Evolutionary conservation across 2,329 filamentous ascomycete species (phyloP).

Genomic region (Colletotrichum kahawae): DNA sequence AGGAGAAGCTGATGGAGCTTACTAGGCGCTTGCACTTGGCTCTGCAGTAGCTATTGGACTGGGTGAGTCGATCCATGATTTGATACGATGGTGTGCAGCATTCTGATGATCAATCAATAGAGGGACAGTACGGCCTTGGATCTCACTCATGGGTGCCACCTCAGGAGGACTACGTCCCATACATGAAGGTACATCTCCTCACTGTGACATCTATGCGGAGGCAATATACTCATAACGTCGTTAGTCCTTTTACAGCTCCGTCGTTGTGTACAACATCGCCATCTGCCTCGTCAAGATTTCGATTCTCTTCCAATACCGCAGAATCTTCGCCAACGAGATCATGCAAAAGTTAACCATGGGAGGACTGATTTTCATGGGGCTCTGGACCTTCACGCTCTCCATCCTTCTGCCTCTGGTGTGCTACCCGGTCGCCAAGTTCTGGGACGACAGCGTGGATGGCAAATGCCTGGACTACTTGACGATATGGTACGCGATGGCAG

Average conservation of each 20-base stretch:
- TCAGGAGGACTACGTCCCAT: constrained; percentile 19
- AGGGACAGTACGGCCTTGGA: constrained; percentile 28
- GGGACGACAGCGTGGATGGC: constrained; percentile 24
- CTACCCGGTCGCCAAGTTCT: constrained; percentile 30
- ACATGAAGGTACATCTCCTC: constrained; percentile 24
- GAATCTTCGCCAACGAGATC: constrained; percentile 35
- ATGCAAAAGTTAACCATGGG: constrained; percentile 28
- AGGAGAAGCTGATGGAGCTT: neutral
- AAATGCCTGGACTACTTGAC: constrained; percentile 30
- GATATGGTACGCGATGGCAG: constrained; percentile 33
- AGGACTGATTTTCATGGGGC: constrained; percentile 29
- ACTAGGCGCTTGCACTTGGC: constrained; percentile 22
- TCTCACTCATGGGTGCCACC: constrained; percentile 24
- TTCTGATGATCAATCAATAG: constrained; percentile 10
- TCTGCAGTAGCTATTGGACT: constrained; percentile 28
- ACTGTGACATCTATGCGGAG: neutral
- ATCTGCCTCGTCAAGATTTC: constrained; percentile 39
- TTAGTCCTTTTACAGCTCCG: constrained; percentile 35
- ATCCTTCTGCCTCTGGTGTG: constrained; percentile 34
- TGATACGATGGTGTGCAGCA: neutral
- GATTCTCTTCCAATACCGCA: constrained; percentile 43
- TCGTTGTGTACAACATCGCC: constrained; percentile 37
- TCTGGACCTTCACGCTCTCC: constrained; percentile 32
- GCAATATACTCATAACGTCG: neutral
- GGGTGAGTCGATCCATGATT: constrained; percentile 6